Evolutionary conservation across 1,139 yeast genomes (phyloP), one percentile per base, ranked within the genome.

Genomic region (Saccharomycopsis crataegensis): DNA sequence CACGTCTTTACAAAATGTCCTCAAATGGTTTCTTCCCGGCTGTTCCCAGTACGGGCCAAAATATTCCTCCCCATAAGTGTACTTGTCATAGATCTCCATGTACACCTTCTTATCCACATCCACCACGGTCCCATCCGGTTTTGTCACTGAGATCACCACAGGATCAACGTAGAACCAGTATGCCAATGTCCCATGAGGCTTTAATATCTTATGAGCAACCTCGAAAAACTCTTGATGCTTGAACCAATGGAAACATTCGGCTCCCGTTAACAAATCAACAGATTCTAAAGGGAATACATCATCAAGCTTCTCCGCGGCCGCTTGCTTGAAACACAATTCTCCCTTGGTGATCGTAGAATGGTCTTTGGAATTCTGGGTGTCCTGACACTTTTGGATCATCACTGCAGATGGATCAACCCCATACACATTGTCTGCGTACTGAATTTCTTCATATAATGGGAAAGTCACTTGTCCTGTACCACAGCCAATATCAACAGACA

Each of bases 111-210:
- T 70, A 31, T 75, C 64, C 48, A 71, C 69, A 51, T 76, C 6
- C 14, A n/a, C 14, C 42, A 38, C 42, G 3, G 42, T n/a, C 42
- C 42, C 42, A 4, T 38, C 72, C 1, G 79, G 79, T 49, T 63
- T 59, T 0, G 78, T 75, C 47, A 60, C 65, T 6, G 69, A 76
- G 22, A 71, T 65, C 57, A 79, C 77, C 1, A 74, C 67, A 0
- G 89, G 88, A 62, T 87, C 93, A 44, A 78, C 78, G 64, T 88
- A 88, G n/a, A 86, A 86, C 87, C 93, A 87, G 60, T 78, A 79
- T 0, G 89, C 86, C 51, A 88, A 67, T 1, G 87, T 81, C 1
- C 91, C 95, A 28, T 74, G 74, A 0, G 76, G 71, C 58, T 75
- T 77, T 57, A 88, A 70, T 9, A 81, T 69, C 11, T 79, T 66